Percentiles rank a stretch among this genome's conserved stretches.
Evolutionary conservation across 441 rosid species (phyloP).

Genomic region (Populus hybrid): DNA sequence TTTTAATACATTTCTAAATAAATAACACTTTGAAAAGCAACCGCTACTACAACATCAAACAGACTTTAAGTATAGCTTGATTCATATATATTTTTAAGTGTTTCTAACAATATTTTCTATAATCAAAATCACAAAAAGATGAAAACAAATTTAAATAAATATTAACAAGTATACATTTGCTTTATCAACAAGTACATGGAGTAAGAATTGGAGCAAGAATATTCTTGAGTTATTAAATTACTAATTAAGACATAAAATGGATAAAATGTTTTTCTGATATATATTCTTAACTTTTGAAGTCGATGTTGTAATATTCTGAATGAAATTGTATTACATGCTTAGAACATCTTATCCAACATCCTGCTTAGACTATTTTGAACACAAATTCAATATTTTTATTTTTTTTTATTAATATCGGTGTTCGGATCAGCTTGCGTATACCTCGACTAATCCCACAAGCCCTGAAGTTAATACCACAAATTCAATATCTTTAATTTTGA

Average conservation of each 20-base stretch:
- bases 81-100: too few relatives aligned
- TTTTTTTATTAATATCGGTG: too few relatives aligned
- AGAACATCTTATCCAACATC: not conserved
- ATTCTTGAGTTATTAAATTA: not conserved
- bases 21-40: too few relatives aligned
- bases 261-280: not conserved
- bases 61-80: not conserved
- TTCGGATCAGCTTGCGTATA: too few relatives aligned
- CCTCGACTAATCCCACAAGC: too few relatives aligned
- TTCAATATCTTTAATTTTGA: not conserved
- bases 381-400: not conserved
- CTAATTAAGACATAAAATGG: not conserved
- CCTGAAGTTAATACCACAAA: too few relatives aligned
- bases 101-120: too few relatives aligned
- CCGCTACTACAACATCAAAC: rapidly evolving
- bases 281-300: not conserved
- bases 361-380: not conserved
- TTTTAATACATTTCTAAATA: too few relatives aligned
- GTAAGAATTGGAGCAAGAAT: not conserved
- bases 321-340: not conserved
- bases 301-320: not conserved
- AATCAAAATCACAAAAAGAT: too few relatives aligned
- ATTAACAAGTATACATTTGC: too few relatives aligned
- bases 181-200: too few relatives aligned
- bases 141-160: too few relatives aligned